Base-by-base conservation (phyloP, 176 grass and related monocot species). In the Hordeum marinum region DNA sequence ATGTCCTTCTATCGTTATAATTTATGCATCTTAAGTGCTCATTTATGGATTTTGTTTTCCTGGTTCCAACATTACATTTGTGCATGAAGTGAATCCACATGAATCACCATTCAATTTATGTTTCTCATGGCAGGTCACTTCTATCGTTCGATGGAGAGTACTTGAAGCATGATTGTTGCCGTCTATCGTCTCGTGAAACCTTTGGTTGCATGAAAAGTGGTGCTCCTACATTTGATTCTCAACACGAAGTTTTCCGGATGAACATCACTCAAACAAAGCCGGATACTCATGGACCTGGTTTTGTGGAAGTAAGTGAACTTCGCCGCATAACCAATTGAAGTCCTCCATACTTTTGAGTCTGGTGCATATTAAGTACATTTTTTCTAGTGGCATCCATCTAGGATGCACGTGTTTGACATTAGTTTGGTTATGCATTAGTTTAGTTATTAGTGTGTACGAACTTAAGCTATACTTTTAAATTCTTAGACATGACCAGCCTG, bases 111-210 rank as follows among this genome's bases (percentile, higher is more conserved):
- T 45, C 32, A 57, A 40, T 79, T 73, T 90, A 41, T 83, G 6
- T 66, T 66, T 92, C 59, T 66, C 36, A 89, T 94, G 85, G 74
- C 79, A 96, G 96, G 83, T 99, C 91, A 78, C 84, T 99, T 89
- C 59, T 99, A 50, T 99, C 93, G 29, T 96, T 99, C 92, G 87
- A 87, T 91, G 96, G 91, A 73, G 86, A 96, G 48, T 99, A 99
- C 87, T 67, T 99, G 84, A 88, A 94, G 69, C 85, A 91, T 77
- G 79, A 93, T 73, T 94, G 87, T 60, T 63, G 20, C 60, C 77
- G 71, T 85, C 67, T 95, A 72, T 45, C 31, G 18, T 84, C 77
- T 75, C 52, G 21, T 68, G 87, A 75, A 46, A 80, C 66, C 26
- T 39, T 79, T 34, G 34, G 39, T 76, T 43, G 48, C 34, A 26